A percentile compares a stretch with the other conserved stretches of the same genome.
Conservation (phyloP, 192 early-diverging fungal genomes). For the Jimgerdemannia lactiflua region DNA sequence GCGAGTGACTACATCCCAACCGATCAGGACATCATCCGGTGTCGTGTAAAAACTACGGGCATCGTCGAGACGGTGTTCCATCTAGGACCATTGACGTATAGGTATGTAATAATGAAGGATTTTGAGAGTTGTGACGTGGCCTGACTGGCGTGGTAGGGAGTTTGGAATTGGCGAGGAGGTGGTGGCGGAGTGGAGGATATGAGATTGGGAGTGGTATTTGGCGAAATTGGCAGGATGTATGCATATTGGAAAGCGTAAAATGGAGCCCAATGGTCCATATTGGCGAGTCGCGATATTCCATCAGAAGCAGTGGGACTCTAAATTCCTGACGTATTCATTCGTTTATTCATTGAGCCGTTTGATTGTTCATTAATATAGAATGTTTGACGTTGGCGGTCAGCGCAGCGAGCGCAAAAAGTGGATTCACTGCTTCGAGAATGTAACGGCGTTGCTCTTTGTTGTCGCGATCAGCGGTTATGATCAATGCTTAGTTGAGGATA, state of each 20-base stretch:
- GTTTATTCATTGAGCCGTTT: neutral
- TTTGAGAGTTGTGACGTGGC: no score
- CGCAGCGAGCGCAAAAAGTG: slow-evolving; percentile 34
- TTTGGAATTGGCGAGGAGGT: no score
- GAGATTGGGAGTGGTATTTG: no score
- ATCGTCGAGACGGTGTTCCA: slow-evolving; percentile 59
- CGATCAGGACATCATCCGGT: slow-evolving; percentile 58
- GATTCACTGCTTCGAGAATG: slow-evolving; percentile 37
- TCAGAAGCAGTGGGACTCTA: neutral
- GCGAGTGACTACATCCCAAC: slow-evolving; percentile 43
- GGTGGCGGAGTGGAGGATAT: no score
- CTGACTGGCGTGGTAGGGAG: no score
- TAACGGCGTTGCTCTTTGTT: slow-evolving; percentile 34
- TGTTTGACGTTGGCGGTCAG: slow-evolving; percentile 43
- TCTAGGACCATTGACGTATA: slow-evolving; percentile 47
- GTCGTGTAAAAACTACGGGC: slow-evolving; percentile 62
- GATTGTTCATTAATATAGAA: slow-evolving; percentile 1
- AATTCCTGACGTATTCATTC: neutral
- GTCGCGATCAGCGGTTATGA: slow-evolving; percentile 40
- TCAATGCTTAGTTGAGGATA: slow-evolving; percentile 38
- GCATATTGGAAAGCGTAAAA: no score
- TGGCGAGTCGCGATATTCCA: no score
- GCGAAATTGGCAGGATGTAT: no score
- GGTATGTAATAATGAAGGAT: slow-evolving; percentile 10
- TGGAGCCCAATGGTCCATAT: no score